phyloP scores from a whole-genome alignment of 1,284 basidiomycete genomes.

The Austroboletus novae-zelandiae region DNA sequence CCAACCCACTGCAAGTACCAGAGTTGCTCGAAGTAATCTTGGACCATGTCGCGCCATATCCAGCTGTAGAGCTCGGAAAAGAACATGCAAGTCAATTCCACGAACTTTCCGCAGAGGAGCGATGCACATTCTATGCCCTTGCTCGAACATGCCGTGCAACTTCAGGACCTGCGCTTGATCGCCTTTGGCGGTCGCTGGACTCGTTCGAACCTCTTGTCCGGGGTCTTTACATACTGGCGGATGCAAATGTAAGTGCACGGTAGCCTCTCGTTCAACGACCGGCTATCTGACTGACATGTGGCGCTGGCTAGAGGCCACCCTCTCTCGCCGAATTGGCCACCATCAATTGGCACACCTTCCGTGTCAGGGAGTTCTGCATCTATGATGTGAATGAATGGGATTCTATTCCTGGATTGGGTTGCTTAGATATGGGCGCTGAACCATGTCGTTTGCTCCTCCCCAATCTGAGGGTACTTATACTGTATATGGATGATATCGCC shows the following conservation, averaged over 20 bases:
- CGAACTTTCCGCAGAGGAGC: not conserved
- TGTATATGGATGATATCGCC: too few species aligned
- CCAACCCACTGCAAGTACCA: not conserved
- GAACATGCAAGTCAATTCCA: not conserved
- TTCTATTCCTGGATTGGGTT: too few species aligned
- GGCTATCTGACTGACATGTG: too few species aligned
- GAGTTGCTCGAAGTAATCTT: not conserved
- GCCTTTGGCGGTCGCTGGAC: not conserved
- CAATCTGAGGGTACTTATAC: too few species aligned
- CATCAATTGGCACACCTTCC: too few species aligned
- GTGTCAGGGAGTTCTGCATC: too few species aligned
- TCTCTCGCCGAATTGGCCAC: too few species aligned
- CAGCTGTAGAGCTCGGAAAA: not conserved
- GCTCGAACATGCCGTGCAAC: not conserved
- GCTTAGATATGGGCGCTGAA: too few species aligned
- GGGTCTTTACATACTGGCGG: not conserved
- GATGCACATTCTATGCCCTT: not conserved
- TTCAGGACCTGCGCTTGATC: not conserved
- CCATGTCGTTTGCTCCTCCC: too few species aligned
- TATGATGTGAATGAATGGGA: too few species aligned
- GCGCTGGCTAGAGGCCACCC: too few species aligned
- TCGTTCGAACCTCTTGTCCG: constrained; percentile 5
- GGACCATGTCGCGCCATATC: not conserved
- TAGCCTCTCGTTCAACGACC: too few species aligned
- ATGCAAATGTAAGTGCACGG: not conserved